Percentiles rank a stretch among this genome's conserved stretches.
These are phyloP conservation scores for Centrapalus pauciflorus DNA, from an alignment of 129 eudicot species.

Conservation along the genomic window DNA sequence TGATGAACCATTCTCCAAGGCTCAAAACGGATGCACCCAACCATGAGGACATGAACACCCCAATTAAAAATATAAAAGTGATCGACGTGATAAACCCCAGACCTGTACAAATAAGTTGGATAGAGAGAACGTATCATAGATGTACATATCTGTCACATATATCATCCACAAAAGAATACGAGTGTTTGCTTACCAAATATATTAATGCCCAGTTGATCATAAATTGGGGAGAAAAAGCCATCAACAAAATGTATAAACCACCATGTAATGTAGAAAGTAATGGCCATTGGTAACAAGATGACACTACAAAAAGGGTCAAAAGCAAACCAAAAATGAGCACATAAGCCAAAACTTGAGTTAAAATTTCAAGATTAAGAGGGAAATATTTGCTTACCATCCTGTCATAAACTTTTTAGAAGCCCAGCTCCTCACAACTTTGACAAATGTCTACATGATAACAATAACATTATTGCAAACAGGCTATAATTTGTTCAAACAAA, in stretches of 20 bases:
- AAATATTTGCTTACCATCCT: constrained; percentile 63
- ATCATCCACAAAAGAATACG: background rate
- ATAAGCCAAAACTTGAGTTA: background rate
- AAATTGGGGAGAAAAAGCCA: constrained; percentile 84
- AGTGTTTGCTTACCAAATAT: constrained; percentile 54
- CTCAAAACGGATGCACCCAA: constrained; percentile 76
- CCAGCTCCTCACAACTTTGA: constrained; percentile 90
- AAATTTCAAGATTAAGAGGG: background rate
- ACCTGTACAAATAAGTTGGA: constrained; percentile 32
- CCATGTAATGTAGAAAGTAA: constrained; percentile 83
- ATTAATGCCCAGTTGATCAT: constrained; percentile 77
- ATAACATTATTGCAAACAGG: too few relatives aligned
- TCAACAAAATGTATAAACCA: constrained; percentile 93
- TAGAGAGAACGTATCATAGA: background rate
- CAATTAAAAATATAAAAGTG: constrained; percentile 71
- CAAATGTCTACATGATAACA: constrained; percentile 52
- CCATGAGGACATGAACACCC: constrained; percentile 93
- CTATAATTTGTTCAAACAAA: too few relatives aligned
- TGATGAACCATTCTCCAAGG: constrained; percentile 82
- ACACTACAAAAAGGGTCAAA: constrained; percentile 44
- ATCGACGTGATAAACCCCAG: constrained; percentile 75
- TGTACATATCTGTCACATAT: too few relatives aligned
- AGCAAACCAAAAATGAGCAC: constrained; percentile 3
- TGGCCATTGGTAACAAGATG: constrained; percentile 71
- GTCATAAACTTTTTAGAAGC: constrained; percentile 97